Evolutionary conservation across 208 protist genomes (phyloP).

Genomic region (Trypanosoma grayi): DNA sequence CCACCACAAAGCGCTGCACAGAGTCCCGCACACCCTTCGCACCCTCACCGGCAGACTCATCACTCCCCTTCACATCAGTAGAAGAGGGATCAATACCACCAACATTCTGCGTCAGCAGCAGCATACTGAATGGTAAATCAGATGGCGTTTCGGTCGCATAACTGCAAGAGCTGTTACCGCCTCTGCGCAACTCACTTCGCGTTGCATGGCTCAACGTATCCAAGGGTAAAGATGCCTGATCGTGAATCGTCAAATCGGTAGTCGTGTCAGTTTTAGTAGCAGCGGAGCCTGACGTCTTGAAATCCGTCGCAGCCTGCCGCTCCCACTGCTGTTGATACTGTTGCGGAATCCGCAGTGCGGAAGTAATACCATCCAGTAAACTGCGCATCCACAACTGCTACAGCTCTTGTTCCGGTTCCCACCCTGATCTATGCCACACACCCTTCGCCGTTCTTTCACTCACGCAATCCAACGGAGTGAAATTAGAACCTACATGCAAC

Average conservation of each 20-base stretch:
- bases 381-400: slow-evolving; percentile 15
- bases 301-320: neutral
- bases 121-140: slow-evolving; percentile 42
- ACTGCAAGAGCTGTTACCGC: neutral
- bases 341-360: slow-evolving; percentile 21
- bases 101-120: slow-evolving; percentile 78
- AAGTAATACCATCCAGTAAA: slow-evolving; percentile 30
- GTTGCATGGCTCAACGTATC: neutral
- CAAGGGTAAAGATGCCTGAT: neutral
- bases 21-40: neutral
- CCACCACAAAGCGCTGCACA: slow-evolving; percentile 16
- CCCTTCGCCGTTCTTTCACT: too few species aligned
- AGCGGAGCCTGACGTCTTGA: neutral
- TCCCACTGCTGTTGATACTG: slow-evolving; percentile 1
- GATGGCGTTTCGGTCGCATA: slow-evolving; percentile 14
- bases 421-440: too few species aligned
- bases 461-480: too few species aligned
- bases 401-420: neutral
- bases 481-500: too few species aligned
- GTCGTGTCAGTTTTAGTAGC: neutral
- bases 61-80: neutral
- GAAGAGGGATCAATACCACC: slow-evolving; percentile 41
- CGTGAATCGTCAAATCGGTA: neutral
- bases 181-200: neutral
- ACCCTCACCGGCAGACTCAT: neutral